Percentiles rank a stretch among this genome's conserved stretches.
Evolutionary conservation across 768 basidiomycete genomes (phyloP).

Genomic region (Serendipita sp.): DNA sequence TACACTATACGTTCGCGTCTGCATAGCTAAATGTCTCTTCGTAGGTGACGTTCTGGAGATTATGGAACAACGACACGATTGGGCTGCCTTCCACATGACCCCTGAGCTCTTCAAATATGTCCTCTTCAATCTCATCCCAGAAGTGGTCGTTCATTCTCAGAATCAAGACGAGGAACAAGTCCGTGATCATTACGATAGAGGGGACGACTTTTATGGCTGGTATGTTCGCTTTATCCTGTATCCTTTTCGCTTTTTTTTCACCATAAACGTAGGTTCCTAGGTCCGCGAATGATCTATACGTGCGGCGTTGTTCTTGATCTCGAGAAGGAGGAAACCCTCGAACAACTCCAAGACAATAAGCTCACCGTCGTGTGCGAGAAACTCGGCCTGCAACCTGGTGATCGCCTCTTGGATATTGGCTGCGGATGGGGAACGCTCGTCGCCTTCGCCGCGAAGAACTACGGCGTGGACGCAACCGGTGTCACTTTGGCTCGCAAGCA

Average conservation of each 20-base stretch:
- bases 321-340: slow-evolving; percentile 62
- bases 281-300: slow-evolving; percentile 95
- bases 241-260: too few species aligned
- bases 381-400: slow-evolving; percentile 71
- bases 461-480: slow-evolving; percentile 88
- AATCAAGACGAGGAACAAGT: slow-evolving; percentile 91
- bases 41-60: slow-evolving; percentile 85
- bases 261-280: slow-evolving; percentile 53
- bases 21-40: neutral
- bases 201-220: slow-evolving; percentile 95
- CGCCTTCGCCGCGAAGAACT: slow-evolving; percentile 95
- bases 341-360: slow-evolving; percentile 97
- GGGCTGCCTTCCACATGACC: slow-evolving; percentile 85
- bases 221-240: slow-evolving; percentile 18
- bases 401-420: slow-evolving; percentile 59
- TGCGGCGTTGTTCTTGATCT: slow-evolving; percentile 72
- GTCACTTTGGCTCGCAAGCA: slow-evolving; percentile 87
- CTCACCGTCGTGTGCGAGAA: slow-evolving; percentile 91
- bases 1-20: slow-evolving; percentile 11
- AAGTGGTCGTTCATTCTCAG: slow-evolving; percentile 82
- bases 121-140: slow-evolving; percentile 74
- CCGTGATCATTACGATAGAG: slow-evolving; percentile 89
- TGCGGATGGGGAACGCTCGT: slow-evolving; percentile 96
- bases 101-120: slow-evolving; percentile 89
- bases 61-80: slow-evolving; percentile 90